Evolutionary conservation across 2,329 filamentous ascomycete genomes (phyloP), one percentile per base, ranked within the genome.

Genomic region (Fonsecaea monophora): DNA sequence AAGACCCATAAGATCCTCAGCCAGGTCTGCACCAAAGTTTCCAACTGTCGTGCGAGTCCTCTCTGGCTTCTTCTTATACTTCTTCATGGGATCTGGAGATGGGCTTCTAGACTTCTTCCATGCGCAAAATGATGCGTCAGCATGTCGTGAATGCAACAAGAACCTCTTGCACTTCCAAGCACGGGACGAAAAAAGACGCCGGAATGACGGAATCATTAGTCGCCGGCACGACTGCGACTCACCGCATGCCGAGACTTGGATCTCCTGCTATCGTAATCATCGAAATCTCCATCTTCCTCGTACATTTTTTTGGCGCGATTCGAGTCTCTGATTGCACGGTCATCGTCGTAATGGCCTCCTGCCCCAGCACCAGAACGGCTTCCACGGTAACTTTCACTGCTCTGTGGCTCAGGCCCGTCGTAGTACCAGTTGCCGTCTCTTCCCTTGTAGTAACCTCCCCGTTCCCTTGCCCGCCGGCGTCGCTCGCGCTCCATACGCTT

Each of bases 401-500:
- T 65, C 57, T 72, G 70, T 10, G 65, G 64, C 12, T 35, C 53
- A 5, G 71, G 66, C 12, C 71, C 72, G 56, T 70, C 67, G 58
- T 73, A 73, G 63, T 72, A 71, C 71, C 69, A 72, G 13, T 72
- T 57, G 10, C 72, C 71, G 50, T 73, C 72, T 34, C 68, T 56
- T 18, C 70, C 71, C 56, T 73, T 73, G 62, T 73, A 72, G 62
- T 73, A 73, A 7, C 70, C 71, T 10, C 65, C 68, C 15, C 56
- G 54, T 62, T 72, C 67, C 62, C 53, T 62, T 37, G 71, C 72
- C 30, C 60, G 61, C 32, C n/a, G 10, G 13, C 71, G 69, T 9
- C 67, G 64, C 32, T 68, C 65, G 38, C 66, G 60, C 35, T 72
- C 71, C 38, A 74, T 25, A 30, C 72, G 67, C 59, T 69, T 71